These are phyloP conservation scores for Bruguiera sexangula DNA, from an alignment of 345 rosid species.

Conservation along the genomic window DNA sequence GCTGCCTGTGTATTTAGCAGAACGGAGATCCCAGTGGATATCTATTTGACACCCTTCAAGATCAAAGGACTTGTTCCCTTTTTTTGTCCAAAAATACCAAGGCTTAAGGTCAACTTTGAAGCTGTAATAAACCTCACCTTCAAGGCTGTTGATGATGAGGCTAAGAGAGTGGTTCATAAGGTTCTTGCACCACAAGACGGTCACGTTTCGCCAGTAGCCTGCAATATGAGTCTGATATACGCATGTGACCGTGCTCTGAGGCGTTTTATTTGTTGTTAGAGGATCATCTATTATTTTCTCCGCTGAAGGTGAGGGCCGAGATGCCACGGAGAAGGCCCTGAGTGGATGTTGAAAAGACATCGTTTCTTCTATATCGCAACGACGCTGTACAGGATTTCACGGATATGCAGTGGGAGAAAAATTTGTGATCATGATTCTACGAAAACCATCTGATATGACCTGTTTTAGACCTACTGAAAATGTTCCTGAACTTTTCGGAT, in stretches of 20 bases:
- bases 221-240: conserved; percentile 68
- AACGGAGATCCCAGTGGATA: conserved; percentile 78
- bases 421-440: neutral
- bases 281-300: conserved; percentile 56
- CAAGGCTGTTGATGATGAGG: conserved; percentile 55
- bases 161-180: conserved; percentile 66
- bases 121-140: conserved; percentile 49
- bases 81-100: conserved; percentile 88
- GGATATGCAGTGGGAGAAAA: neutral
- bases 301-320: conserved; percentile 18
- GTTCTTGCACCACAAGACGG: conserved; percentile 68
- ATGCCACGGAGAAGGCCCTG: conserved; percentile 17
- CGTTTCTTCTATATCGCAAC: neutral
- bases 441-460: no score
- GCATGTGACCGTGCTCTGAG: conserved; percentile 74
- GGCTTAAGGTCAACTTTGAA: conserved; percentile 82
- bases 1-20: conserved; percentile 66
- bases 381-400: neutral
- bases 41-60: conserved; percentile 67
- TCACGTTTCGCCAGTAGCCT: conserved; percentile 58
- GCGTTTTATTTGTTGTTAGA: conserved; percentile 34
- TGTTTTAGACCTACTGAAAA: neutral
- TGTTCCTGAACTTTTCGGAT: neutral
- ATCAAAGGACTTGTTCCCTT: conserved; percentile 62
- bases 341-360: conserved; percentile 14